Percentiles rank a stretch among this genome's conserved stretches.
phyloP scores from a whole-genome alignment of 2,329 filamentous ascomycete genomes.

The Fusarium denticulatum region DNA sequence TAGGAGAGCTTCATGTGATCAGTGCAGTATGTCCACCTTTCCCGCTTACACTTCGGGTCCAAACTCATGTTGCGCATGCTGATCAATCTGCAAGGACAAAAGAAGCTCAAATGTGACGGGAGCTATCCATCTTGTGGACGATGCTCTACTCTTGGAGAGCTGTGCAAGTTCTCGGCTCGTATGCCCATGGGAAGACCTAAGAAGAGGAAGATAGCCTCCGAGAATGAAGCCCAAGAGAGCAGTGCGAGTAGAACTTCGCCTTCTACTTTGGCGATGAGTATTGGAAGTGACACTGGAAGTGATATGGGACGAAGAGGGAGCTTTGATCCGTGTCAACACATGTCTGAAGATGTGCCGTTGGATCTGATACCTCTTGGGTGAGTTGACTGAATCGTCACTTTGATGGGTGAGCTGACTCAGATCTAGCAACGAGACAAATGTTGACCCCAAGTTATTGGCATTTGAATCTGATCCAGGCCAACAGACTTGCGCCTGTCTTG shows the following conservation, averaged over 20 bases:
- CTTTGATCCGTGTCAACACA: slow-evolving; percentile 22
- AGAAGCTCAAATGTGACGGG: slow-evolving; percentile 43
- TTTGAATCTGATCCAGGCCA: slow-evolving; percentile 14
- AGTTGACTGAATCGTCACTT: not conserved
- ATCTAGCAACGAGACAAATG: slow-evolving; percentile 31
- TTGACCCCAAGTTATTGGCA: slow-evolving; percentile 18
- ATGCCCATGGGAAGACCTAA: slow-evolving; percentile 42
- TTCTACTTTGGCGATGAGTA: slow-evolving; percentile 8
- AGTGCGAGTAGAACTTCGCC: slow-evolving; percentile 17
- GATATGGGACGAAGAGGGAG: slow-evolving; percentile 12
- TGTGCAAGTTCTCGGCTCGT: slow-evolving; percentile 37
- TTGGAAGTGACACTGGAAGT: slow-evolving; percentile 8
- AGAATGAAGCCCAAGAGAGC: slow-evolving; percentile 12
- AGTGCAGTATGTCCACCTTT: slow-evolving; percentile 34
- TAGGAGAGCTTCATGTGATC: slow-evolving; percentile 43
- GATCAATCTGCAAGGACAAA: slow-evolving; percentile 36
- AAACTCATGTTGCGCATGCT: not conserved
- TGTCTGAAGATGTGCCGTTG: slow-evolving; percentile 7
- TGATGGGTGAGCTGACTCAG: slow-evolving; percentile 13
- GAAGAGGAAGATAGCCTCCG: slow-evolving; percentile 32
- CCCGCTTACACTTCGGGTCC: slow-evolving; percentile 6
- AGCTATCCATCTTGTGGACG: slow-evolving; percentile 35
- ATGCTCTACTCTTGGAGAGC: slow-evolving; percentile 23
- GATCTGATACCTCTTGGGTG: slow-evolving; percentile 29
- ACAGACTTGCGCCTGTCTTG: slow-evolving; percentile 38